phyloP scores from a whole-genome alignment of 2,329 filamentous ascomycete species.

The Arthroderma sp. region DNA sequence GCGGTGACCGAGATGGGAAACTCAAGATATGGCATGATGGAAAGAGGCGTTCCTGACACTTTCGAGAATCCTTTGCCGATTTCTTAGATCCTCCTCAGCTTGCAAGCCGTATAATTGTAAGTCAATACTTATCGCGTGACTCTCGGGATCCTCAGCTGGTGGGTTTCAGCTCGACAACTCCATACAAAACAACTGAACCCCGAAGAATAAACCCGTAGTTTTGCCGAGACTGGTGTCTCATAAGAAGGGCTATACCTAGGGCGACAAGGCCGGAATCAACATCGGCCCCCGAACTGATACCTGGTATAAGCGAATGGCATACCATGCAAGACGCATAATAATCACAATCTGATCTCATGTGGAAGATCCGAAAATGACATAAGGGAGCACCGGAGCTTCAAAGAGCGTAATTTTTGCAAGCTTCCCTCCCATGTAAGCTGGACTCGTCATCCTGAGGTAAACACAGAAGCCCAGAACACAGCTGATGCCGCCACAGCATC shows the following conservation, averaged over 20 bases:
- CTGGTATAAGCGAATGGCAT: too few species aligned
- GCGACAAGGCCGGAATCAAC: neutral
- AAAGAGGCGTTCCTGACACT: too few species aligned
- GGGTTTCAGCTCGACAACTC: neutral
- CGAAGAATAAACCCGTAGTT: neutral
- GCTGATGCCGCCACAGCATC: neutral
- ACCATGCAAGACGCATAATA: neutral
- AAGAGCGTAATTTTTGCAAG: neutral
- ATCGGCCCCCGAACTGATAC: too few species aligned
- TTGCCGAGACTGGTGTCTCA: neutral
- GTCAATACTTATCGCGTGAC: too few species aligned
- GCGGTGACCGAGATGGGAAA: too few species aligned
- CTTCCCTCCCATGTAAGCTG: neutral
- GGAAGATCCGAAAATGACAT: neutral
- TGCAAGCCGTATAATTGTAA: too few species aligned
- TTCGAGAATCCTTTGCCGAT: too few species aligned
- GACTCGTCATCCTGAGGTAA: neutral
- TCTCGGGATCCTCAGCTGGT: neutral
- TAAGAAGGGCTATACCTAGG: neutral
- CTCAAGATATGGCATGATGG: too few species aligned
- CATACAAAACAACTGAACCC: neutral
- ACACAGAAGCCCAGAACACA: neutral
- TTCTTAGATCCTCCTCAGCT: too few species aligned
- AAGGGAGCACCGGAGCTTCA: neutral
- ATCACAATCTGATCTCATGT: neutral